Evolutionary conservation across 495 filamentous ascomycete genomes (phyloP).

Genomic region (Xanthoparmelia taractica): DNA sequence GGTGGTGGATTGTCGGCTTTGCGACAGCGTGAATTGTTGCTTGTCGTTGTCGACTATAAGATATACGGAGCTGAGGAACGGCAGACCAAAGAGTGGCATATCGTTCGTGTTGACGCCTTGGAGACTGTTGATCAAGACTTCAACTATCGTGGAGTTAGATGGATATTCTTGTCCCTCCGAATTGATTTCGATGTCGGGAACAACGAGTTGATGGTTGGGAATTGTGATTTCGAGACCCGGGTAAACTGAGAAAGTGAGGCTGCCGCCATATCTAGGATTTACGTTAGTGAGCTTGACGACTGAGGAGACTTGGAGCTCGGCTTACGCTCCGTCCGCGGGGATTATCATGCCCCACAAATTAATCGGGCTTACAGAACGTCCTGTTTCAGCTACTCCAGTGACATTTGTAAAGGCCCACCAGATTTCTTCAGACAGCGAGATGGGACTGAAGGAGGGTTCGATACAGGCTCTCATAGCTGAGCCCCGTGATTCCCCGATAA

Average conservation of each 20-base stretch:
- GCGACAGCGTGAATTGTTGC: slow-evolving; percentile 15
- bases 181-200: slow-evolving; percentile 28
- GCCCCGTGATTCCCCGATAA: slow-evolving; percentile 16
- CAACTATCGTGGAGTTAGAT: slow-evolving; percentile 18
- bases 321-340: slow-evolving; percentile 14
- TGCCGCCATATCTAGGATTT: slow-evolving; percentile 24
- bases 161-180: slow-evolving; percentile 25
- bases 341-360: slow-evolving; percentile 23
- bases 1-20: slow-evolving; percentile 4
- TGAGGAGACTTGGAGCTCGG: background rate
- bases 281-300: background rate
- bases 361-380: slow-evolving; percentile 22
- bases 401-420: slow-evolving; percentile 27
- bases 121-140: slow-evolving; percentile 29
- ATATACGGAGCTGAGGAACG: slow-evolving; percentile 37
- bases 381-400: slow-evolving; percentile 19
- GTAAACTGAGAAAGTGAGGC: slow-evolving; percentile 24
- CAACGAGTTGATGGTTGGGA: slow-evolving; percentile 34
- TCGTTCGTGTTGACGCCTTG: slow-evolving; percentile 25
- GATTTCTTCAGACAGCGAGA: slow-evolving; percentile 25
- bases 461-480: slow-evolving; percentile 27
- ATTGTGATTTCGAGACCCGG: slow-evolving; percentile 24
- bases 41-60: slow-evolving; percentile 32
- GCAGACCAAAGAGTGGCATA: slow-evolving; percentile 31
- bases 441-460: slow-evolving; percentile 20